Evolutionary conservation across 177 flowering plant species (phyloP).

Genomic region (Tripterygium wilfordii): DNA sequence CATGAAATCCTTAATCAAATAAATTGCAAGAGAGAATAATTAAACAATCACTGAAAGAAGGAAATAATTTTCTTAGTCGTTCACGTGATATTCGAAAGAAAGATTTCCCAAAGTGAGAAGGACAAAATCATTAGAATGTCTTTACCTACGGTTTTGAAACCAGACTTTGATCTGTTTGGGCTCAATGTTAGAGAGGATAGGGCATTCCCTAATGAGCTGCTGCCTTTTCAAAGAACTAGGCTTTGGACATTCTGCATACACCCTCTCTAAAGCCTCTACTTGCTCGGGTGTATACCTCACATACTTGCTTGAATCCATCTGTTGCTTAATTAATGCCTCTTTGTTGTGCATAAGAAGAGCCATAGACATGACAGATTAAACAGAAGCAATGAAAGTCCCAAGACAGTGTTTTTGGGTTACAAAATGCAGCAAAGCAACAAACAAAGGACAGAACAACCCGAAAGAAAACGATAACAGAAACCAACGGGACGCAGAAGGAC

Average conservation of each 20-base stretch:
- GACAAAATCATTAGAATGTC: background rate
- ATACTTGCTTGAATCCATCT: conserved; percentile 72
- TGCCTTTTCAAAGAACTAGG: conserved; percentile 77
- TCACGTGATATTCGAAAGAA: too few species aligned
- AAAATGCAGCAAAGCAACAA: too few species aligned
- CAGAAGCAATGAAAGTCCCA: background rate
- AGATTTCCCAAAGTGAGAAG: background rate
- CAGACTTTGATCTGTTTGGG: conserved; percentile 94
- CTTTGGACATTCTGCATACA: conserved; percentile 76
- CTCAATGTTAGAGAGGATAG: conserved; percentile 77
- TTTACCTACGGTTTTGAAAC: conserved; percentile 84
- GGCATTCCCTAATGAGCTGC: conserved; percentile 76
- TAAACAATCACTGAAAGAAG: too few species aligned
- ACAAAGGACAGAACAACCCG: background rate
- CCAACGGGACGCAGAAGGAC: background rate
- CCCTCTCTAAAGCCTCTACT: conserved; percentile 86
- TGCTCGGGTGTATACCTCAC: conserved; percentile 88
- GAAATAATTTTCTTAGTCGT: too few species aligned
- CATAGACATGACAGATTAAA: conserved; percentile 24
- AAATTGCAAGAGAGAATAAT: too few species aligned
- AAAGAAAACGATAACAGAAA: too few species aligned
- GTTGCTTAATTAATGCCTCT: conserved; percentile 20
- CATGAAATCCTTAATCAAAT: too few species aligned
- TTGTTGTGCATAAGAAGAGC: conserved; percentile 47
- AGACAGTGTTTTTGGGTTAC: background rate